These are phyloP conservation scores for Lobosporangium transversale DNA, from an alignment of 192 early-diverging fungal species.

Conservation along the genomic window DNA sequence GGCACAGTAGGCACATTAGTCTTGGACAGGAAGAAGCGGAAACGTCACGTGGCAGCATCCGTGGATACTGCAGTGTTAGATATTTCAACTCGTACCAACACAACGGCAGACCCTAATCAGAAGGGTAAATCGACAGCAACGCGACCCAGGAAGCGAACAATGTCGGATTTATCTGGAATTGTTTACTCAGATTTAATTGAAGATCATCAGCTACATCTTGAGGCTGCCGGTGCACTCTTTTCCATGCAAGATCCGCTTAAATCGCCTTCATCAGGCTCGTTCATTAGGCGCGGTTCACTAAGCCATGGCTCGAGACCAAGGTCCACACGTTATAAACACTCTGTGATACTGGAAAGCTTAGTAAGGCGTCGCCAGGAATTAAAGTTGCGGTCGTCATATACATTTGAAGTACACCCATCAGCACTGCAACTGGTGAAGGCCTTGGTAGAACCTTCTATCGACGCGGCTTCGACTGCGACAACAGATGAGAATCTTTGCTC, in stretches of 20 bases:
- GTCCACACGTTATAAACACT: not conserved
- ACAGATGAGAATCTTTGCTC: conserved; percentile 9
- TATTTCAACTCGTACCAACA: conserved; percentile 12
- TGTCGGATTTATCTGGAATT: conserved; percentile 50
- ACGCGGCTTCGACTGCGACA: too few species aligned
- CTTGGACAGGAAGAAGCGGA: conserved; percentile 42
- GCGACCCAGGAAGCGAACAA: conserved; percentile 32
- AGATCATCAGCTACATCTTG: conserved; percentile 23
- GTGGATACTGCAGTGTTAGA: conserved; percentile 16
- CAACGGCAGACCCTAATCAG: not conserved
- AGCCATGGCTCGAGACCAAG: conserved; percentile 3
- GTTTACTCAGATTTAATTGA: conserved; percentile 9
- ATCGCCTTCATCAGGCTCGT: not conserved
- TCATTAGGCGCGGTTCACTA: not conserved
- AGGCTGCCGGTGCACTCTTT: conserved; percentile 42
- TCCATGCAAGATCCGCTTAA: conserved; percentile 34
- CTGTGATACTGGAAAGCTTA: conserved; percentile 18
- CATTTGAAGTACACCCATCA: conserved; percentile 1
- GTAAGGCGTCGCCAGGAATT: conserved; percentile 14
- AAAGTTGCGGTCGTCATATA: not conserved
- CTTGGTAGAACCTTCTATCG: not conserved
- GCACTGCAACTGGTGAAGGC: not conserved
- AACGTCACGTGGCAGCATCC: conserved; percentile 10
- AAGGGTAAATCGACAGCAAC: conserved; percentile 11
- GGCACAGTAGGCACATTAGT: not conserved